A percentile compares a stretch with the other conserved stretches of the same genome.
These are phyloP conservation scores for Fusarium oxysporum DNA, from an alignment of 2,329 filamentous ascomycete species.

Conservation along the genomic window DNA sequence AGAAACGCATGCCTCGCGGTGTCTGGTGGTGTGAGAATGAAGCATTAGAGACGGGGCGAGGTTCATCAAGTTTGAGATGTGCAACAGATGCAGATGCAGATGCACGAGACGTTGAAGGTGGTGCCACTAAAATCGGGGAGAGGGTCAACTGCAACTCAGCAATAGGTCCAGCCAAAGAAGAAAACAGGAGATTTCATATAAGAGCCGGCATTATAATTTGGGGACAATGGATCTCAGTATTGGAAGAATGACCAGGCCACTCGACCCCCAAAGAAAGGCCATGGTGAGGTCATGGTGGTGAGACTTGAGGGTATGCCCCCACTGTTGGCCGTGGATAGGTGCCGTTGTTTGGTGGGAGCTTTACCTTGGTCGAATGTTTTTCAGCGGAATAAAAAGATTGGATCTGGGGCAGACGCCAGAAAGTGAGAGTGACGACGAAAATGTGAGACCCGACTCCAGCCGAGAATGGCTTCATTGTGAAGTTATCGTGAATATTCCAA, in stretches of 20 bases:
- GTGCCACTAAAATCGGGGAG: conserved; percentile 30
- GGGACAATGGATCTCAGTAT: conserved; percentile 4
- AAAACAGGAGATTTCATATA: neutral
- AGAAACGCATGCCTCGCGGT: neutral
- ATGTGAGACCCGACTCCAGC: conserved; percentile 32
- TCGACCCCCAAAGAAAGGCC: conserved; percentile 14
- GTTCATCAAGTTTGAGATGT: conserved; percentile 10
- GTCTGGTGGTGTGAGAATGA: conserved; percentile 16
- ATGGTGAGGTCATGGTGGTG: conserved; percentile 45
- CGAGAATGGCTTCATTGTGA: conserved; percentile 27
- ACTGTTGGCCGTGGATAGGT: conserved; percentile 23
- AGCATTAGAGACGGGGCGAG: conserved; percentile 1
- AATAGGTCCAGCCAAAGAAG: conserved; percentile 2
- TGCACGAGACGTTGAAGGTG: conserved; percentile 12
- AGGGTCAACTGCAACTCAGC: neutral
- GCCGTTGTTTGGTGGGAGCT: conserved; percentile 20
- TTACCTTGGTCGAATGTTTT: conserved; percentile 36
- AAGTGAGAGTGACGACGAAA: neutral
- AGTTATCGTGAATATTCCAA: neutral
- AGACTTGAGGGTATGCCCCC: conserved; percentile 29
- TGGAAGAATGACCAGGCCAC: conserved; percentile 18
- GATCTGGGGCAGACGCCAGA: conserved; percentile 17
- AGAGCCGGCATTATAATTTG: neutral
- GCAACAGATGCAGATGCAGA: conserved; percentile 16
- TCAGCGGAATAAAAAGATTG: conserved; percentile 1